Evolutionary conservation across 2,329 filamentous ascomycete genomes (phyloP).

Genomic region (Trichoderma atroviride): DNA sequence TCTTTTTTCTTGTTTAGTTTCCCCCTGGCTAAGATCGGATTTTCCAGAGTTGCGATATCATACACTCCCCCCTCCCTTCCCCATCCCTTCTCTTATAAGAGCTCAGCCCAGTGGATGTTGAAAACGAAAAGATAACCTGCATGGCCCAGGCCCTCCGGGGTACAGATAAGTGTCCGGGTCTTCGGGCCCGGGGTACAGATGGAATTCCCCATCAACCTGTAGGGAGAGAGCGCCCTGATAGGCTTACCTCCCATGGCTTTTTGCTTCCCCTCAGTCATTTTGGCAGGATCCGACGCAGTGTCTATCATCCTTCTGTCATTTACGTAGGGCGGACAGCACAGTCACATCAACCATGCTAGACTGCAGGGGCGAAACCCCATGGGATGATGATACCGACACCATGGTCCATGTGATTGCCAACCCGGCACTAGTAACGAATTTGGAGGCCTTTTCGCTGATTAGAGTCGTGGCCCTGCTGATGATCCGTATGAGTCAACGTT

Average conservation of each 20-base stretch:
- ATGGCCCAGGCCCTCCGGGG: neutral
- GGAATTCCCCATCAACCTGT: neutral
- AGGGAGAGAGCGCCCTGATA: conserved; percentile 4
- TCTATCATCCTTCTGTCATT: neutral
- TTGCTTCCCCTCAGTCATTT: neutral
- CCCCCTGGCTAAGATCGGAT: neutral
- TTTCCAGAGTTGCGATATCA: neutral
- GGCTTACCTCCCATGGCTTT: conserved; percentile 18
- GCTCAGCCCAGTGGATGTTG: neutral
- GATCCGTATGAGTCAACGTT: neutral
- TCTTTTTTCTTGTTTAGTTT: neutral
- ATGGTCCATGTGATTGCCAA: conserved; percentile 5
- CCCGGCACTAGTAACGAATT: neutral
- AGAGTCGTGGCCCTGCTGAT: neutral
- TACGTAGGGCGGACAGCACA: neutral
- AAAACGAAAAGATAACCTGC: neutral
- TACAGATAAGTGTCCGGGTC: neutral
- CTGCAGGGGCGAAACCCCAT: neutral
- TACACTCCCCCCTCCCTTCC: neutral
- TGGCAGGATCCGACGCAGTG: neutral
- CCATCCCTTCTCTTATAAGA: neutral
- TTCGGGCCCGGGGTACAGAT: neutral
- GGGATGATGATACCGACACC: neutral
- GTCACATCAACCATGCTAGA: neutral
- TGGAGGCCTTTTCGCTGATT: neutral